Conservation (phyloP, 148 eudicot species). For the Amaranthus cruentus region DNA sequence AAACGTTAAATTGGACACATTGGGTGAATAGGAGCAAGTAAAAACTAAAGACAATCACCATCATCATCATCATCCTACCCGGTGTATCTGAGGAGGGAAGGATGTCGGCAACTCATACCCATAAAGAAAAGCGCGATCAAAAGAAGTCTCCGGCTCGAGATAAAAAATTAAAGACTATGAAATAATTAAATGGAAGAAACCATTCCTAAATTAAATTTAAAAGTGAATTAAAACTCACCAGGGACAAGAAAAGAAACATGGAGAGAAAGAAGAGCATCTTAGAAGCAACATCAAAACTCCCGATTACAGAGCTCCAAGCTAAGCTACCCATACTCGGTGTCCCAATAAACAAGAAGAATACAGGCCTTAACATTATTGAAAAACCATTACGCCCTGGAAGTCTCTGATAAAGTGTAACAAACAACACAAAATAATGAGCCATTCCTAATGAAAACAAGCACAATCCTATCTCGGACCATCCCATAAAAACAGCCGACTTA, state of each 20-base stretch:
- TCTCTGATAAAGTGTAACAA: constrained; percentile 61
- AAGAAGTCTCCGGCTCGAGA: background rate
- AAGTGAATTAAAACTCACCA: constrained; percentile 32
- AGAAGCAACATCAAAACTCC: constrained; percentile 37
- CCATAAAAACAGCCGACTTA: constrained; percentile 46
- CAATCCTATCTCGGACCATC: constrained; percentile 51
- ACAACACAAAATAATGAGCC: constrained; percentile 63
- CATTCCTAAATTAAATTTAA: too few species aligned
- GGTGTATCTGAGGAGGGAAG: too few species aligned
- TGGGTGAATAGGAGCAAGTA: too few species aligned
- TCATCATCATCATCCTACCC: too few species aligned
- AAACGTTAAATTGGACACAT: too few species aligned
- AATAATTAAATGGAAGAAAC: too few species aligned
- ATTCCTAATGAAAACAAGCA: constrained; percentile 62
- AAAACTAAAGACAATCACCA: too few species aligned
- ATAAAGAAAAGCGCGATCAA: too few species aligned
- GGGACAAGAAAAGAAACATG: constrained; percentile 49
- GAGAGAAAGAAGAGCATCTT: constrained; percentile 71
- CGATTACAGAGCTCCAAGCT: constrained; percentile 51
- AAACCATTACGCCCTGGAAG: constrained; percentile 42
- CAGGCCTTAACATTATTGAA: constrained; percentile 45
- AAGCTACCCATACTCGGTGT: constrained; percentile 69
- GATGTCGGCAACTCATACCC: too few species aligned
- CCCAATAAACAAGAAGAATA: constrained; percentile 52
- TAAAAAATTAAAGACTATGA: background rate